Evolutionary conservation across 805 yeast species (phyloP), one percentile per base, ranked within the genome.

Genomic region (Saturnispora quitensis): DNA sequence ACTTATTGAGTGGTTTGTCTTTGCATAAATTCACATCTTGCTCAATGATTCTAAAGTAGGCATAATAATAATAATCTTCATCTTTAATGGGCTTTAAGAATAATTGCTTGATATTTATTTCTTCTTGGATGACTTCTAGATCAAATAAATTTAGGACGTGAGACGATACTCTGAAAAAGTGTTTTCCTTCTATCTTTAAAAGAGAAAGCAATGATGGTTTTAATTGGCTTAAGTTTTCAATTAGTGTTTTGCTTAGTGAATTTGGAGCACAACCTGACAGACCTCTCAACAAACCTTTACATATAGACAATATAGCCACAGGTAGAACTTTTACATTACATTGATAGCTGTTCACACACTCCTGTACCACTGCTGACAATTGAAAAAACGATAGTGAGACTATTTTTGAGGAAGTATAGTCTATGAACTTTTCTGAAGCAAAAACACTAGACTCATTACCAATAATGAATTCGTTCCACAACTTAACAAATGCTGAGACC

Each of bases 71-170:
- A 18, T 53, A 48, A 17, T 57, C 56, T 4, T 55, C 53, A n/a
- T 35, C 17, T 4, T 47, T 35, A 20, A 15, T 2, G 1, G 50
- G 43, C 8, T 50, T 40, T 6, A 59, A 4, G 3, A 55, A 33
- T 2, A 15, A 6, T 5, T 35, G 18, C 7, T 36, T 12, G 18
- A 43, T n/a, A 7, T 53, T 15, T 17, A 43, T 48, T 1, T 47
- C 40, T 1, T 27, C 47, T 4, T 47, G 44, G 6, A 62, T 13
- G 17, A 60, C 62, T 2, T 59, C 60, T 35, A 68, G 64, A 40
- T 72, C 81, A 58, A 72, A 80, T 2, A 79, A 60, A 58, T 77
- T 75, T 50, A 80, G 60, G 7, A 80, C 58, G 53, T 73, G 67
- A 58, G 73, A 80, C 35, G 68, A 70, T 17, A 78, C 56, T 52